Percentiles rank a stretch among this genome's conserved stretches.
Conservation (phyloP, 345 rosid species). For the Moricandia moricandioides region DNA sequence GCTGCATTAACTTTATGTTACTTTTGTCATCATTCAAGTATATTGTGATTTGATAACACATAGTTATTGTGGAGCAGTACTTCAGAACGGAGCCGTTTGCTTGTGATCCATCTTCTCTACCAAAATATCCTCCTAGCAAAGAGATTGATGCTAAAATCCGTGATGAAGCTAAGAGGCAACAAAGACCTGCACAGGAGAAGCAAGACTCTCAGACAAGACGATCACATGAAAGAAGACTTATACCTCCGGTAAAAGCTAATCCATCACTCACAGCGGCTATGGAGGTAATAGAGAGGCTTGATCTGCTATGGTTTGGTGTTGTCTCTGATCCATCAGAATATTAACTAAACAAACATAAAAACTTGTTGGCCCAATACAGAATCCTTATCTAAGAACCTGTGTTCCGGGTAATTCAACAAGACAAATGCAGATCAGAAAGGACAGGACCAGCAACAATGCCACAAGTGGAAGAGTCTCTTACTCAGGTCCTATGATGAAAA, state of each 20-base stretch:
- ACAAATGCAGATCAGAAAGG: constrained; percentile 30
- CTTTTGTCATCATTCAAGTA: no score
- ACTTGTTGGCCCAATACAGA: constrained; percentile 36
- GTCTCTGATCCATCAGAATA: constrained; percentile 3
- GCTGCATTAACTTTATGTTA: neutral
- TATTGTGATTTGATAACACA: neutral
- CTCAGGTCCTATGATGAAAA: constrained; percentile 38
- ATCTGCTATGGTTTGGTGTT: constrained; percentile 33
- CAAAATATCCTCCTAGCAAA: constrained; percentile 60
- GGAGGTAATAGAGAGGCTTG: constrained; percentile 35
- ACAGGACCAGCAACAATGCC: constrained; percentile 15
- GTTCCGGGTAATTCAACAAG: constrained; percentile 22
- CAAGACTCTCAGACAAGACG: constrained; percentile 35
- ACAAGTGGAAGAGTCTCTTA: constrained; percentile 26
- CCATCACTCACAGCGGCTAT: constrained; percentile 15
- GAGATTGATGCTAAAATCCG: constrained; percentile 88
- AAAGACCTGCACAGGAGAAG: constrained; percentile 13
- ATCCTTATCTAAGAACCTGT: constrained; percentile 35
- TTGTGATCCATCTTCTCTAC: no score
- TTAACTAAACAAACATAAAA: constrained; percentile 3
- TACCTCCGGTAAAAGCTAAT: constrained; percentile 33
- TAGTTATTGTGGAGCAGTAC: constrained; percentile 46
- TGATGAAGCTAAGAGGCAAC: constrained; percentile 67
- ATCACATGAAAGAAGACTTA: constrained; percentile 19
- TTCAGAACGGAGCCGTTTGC: constrained; percentile 59